Evolutionary conservation across 768 basidiomycete genomes (phyloP).

Genomic region (Tulasnella sp.): DNA sequence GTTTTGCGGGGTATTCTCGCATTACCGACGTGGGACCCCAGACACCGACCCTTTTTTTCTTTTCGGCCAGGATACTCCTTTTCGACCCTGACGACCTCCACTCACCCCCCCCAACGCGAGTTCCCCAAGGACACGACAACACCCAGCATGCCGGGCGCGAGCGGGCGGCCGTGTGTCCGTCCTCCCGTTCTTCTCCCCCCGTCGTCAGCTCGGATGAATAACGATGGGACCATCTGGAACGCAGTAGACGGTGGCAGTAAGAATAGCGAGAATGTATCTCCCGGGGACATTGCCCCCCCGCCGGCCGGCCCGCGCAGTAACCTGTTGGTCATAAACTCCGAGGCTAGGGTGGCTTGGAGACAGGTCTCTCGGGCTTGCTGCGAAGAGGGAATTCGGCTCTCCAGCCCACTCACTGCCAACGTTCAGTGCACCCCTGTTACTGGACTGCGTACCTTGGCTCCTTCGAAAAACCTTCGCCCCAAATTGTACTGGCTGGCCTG

Average conservation of each 20-base stretch:
- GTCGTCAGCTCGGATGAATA: background rate
- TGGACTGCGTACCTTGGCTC: background rate
- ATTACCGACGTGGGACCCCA: background rate
- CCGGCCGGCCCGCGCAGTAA: background rate
- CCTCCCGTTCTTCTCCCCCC: background rate
- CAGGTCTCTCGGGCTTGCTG: background rate
- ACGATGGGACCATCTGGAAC: background rate
- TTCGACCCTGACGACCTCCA: background rate
- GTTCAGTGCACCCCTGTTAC: background rate
- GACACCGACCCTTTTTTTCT: background rate
- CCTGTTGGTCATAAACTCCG: background rate
- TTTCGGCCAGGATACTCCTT: too few relatives aligned
- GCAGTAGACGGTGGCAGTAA: background rate
- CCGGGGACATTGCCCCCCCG: background rate
- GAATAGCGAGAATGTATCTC: background rate
- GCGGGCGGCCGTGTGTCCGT: background rate
- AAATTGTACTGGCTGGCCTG: background rate
- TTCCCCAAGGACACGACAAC: background rate
- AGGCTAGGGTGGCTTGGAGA: background rate
- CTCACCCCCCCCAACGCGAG: too few relatives aligned
- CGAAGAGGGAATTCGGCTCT: background rate
- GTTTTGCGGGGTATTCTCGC: background rate
- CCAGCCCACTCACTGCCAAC: background rate
- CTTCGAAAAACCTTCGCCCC: background rate
- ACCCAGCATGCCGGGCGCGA: background rate